phyloP scores from a whole-genome alignment of 2,329 filamentous ascomycete species.

The Trichoderma simmonsii region DNA sequence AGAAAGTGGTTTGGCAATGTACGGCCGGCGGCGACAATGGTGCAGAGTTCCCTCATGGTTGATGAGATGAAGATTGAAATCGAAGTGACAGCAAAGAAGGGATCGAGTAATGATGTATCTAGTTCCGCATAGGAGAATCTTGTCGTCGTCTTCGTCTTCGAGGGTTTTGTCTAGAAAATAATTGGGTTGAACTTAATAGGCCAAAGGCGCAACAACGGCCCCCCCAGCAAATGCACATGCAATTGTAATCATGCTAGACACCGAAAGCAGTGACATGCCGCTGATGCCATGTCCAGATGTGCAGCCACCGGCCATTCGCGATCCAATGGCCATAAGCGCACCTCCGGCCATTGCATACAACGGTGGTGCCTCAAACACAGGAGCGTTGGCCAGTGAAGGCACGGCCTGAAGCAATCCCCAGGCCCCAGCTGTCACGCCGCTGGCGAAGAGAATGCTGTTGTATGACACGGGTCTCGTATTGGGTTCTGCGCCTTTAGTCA shows the following conservation, averaged over 20 bases:
- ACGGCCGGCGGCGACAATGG: conserved; percentile 53
- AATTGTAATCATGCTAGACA: conserved; percentile 61
- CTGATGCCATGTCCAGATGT: conserved; percentile 68
- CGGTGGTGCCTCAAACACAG: conserved; percentile 34
- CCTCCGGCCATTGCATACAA: conserved; percentile 51
- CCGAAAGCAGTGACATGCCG: conserved; percentile 60
- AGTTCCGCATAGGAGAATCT: background rate
- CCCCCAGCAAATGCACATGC: conserved; percentile 56
- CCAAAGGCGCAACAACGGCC: conserved; percentile 28
- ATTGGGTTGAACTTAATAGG: conserved; percentile 22
- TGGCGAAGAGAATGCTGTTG: conserved; percentile 49
- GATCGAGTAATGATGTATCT: conserved; percentile 19
- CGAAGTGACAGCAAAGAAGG: conserved; percentile 40
- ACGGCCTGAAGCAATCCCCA: conserved; percentile 34
- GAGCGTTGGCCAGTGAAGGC: conserved; percentile 30
- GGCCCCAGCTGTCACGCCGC: conserved; percentile 49
- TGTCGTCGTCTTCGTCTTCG: background rate
- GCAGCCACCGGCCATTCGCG: conserved; percentile 62
- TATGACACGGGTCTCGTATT: conserved; percentile 33
- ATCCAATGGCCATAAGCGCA: conserved; percentile 55
- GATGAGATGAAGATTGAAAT: conserved; percentile 47
- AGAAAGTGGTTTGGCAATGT: conserved; percentile 48
- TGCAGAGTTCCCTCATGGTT: conserved; percentile 49
- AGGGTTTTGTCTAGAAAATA: background rate
- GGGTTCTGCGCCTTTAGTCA: conserved; percentile 31